Percentiles rank a stretch among this genome's conserved stretches.
Conservation (phyloP, 228 moss, liverwort and hornwort genomes). For the Sphagnum fallax region DNA sequence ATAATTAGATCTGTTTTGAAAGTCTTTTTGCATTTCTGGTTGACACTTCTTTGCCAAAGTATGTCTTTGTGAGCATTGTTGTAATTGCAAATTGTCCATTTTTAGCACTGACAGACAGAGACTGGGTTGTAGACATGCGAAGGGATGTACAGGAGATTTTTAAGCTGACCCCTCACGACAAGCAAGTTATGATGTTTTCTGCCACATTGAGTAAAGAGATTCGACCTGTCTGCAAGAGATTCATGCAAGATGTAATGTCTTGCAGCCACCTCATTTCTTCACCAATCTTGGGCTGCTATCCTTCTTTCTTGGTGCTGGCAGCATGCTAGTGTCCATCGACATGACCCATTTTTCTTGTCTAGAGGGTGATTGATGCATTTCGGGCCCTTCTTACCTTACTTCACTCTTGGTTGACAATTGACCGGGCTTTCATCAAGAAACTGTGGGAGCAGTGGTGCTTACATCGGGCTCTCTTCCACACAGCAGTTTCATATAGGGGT, state of each 20-base stretch:
- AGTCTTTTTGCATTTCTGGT: too few species aligned
- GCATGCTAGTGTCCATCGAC: conserved; percentile 12
- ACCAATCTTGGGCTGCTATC: conserved; percentile 14
- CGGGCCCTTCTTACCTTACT: conserved; percentile 7
- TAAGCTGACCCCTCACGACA: conserved; percentile 97
- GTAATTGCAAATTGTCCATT: too few species aligned
- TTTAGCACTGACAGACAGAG: conserved; percentile 31
- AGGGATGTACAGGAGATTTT: conserved; percentile 99
- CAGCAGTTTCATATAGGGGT: background rate
- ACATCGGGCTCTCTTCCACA: conserved; percentile 16
- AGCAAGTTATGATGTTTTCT: conserved; percentile 93
- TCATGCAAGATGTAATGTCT: conserved; percentile 56
- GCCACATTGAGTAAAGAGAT: conserved; percentile 79
- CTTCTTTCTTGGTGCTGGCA: conserved; percentile 24
- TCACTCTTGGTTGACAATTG: conserved; percentile 24
- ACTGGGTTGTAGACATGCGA: conserved; percentile 87
- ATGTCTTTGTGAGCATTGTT: too few species aligned
- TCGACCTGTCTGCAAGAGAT: conserved; percentile 59
- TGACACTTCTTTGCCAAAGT: too few species aligned
- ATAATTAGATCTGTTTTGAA: too few species aligned
- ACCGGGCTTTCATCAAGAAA: conserved; percentile 13
- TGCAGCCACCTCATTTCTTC: conserved; percentile 11
- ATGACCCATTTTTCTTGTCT: background rate
- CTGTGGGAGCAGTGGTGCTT: conserved; percentile 17
- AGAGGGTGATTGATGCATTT: conserved; percentile 12